Evolutionary conservation across 768 basidiomycete genomes (phyloP).

Genomic region (Peribolospora kevripleyi): DNA sequence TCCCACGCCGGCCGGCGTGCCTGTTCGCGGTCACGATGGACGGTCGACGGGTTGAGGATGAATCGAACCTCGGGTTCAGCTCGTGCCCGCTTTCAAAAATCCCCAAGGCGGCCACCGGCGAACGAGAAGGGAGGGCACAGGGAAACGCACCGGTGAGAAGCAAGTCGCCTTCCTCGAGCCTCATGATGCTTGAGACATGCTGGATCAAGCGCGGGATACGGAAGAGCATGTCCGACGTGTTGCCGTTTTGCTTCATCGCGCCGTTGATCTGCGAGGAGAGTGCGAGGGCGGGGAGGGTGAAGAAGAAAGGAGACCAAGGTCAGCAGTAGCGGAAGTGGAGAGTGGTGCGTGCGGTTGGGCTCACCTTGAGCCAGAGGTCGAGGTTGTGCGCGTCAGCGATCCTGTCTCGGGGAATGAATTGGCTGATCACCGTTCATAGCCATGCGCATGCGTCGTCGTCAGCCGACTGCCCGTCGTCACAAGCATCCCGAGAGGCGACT

Average conservation of each 20-base stretch:
- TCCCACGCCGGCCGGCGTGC: conserved; percentile 79
- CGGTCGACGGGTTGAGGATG: background rate
- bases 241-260: conserved; percentile 55
- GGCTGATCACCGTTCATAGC: conserved; percentile 16
- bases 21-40: conserved; percentile 14
- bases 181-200: conserved; percentile 88
- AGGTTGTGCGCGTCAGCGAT: conserved; percentile 53
- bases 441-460: background rate
- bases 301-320: background rate
- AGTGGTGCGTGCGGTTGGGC: background rate
- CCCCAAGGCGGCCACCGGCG: no score
- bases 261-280: conserved; percentile 45
- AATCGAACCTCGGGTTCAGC: background rate
- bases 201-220: conserved; percentile 63
- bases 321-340: background rate
- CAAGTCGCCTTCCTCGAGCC: conserved; percentile 44
- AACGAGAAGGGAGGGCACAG: background rate
- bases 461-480: background rate
- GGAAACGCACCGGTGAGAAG: conserved; percentile 9
- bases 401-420: conserved; percentile 52
- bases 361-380: conserved; percentile 46
- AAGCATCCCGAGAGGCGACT: conserved; percentile 1
- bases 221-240: conserved; percentile 76
- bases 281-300: background rate
- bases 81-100: background rate